Evolutionary conservation across 331 rosid species (phyloP), one percentile per base, ranked within the genome.

Genomic region (Quercus phellos): DNA sequence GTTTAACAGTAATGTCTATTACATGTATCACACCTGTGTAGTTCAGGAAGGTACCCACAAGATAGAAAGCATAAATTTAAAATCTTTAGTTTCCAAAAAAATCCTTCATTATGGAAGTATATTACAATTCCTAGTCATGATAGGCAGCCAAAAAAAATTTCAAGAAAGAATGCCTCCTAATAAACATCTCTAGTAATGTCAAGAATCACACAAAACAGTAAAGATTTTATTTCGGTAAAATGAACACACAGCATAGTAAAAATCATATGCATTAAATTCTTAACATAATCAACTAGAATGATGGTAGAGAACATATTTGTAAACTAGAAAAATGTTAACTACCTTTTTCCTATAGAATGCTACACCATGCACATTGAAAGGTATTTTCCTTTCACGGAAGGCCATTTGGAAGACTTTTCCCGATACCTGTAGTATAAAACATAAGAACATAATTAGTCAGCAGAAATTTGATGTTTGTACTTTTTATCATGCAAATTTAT

Each of bases 331-430:
- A 51, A 75, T 38, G 56, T 46, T 21, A 54, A 21, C 4, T 76
- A 94, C 99, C 99, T 94, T 94, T 88, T 90, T 94, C 43, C 97
- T 80, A 68, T 94, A 94, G 83, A 94, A 91, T 35, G 99, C 99
- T 53, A 92, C 91, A 18, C 99, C 97, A 29, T 94, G 99, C 82
- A 85, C 76, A 74, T 94, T 94, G 79, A 94, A 94, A 5, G 97
- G 97, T 79, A 94, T 89, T 86, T 89, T 90, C 89, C 97, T 88
- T 76, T 94, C 97, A 63, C 97, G 95, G 50, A 92, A 90, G 32
- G 97, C 88, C 70, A 89, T 83, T 88, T 94, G 99, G 85, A 92
- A 94, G 70, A 90, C 90, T 88, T 87, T 92, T 67, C 99, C 99
- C 4, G 97, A 90, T 69, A 92, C 79, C 99, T 94, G 78, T 38